These are phyloP conservation scores for Amaranthus cruentus DNA, from an alignment of 148 eudicot genomes.

Conservation along the genomic window DNA sequence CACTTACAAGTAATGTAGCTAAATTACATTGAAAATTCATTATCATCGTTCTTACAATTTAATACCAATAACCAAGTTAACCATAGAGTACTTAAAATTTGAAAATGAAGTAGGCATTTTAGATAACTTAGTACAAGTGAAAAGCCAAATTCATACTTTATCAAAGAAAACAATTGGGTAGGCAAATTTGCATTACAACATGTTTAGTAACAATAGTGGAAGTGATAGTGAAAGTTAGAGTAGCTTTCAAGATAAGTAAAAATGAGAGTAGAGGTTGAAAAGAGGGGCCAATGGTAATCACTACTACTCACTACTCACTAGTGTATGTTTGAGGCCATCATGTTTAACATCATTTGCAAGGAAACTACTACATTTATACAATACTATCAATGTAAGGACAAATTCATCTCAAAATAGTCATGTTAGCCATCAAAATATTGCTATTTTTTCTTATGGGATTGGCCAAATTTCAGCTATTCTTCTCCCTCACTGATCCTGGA, in stretches of 20 bases:
- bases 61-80: too few species aligned
- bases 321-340: not conserved
- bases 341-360: slow-evolving; percentile 1
- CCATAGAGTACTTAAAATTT: too few species aligned
- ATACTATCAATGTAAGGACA: not conserved
- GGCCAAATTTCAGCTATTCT: not conserved
- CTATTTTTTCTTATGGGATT: not conserved
- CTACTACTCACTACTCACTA: slow-evolving; percentile 8
- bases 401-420: not conserved
- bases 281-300: too few species aligned
- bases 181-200: not conserved
- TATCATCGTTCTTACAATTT: too few species aligned
- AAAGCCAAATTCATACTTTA: too few species aligned
- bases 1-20: too few species aligned
- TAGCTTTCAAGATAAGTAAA: slow-evolving; percentile 19
- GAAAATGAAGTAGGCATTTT: too few species aligned
- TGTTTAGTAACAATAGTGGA: not conserved
- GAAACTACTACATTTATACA: slow-evolving; percentile 1
- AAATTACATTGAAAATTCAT: too few species aligned
- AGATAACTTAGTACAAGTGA: too few species aligned
- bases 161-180: not conserved
- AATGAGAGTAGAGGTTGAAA: not conserved
- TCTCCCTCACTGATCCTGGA: not conserved
- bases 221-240: slow-evolving; percentile 1
- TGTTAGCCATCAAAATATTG: too few species aligned